Conservation (phyloP, 106 monocot genomes). For the Dioscorea zingiberensis region DNA sequence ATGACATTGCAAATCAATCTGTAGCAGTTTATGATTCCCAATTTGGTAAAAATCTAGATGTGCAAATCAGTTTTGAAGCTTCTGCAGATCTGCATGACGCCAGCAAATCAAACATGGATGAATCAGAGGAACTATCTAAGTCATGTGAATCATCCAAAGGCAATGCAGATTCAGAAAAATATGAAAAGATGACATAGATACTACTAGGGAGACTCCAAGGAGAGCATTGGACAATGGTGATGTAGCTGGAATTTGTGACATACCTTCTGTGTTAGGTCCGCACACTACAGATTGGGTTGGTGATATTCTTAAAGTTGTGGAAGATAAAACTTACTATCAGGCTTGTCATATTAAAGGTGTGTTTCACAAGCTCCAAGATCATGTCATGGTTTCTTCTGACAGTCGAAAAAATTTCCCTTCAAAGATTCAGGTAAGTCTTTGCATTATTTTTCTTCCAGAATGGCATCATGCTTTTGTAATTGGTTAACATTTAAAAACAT, state of each 20-base stretch:
- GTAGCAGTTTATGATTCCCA: constrained; percentile 6
- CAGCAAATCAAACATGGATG: constrained; percentile 7
- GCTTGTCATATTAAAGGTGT: constrained; percentile 48
- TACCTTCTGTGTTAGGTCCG: background rate
- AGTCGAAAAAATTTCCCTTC: constrained; percentile 23
- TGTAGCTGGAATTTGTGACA: background rate
- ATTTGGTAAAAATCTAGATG: constrained; percentile 2
- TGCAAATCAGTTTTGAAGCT: constrained; percentile 9
- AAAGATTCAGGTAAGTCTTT: constrained; percentile 40
- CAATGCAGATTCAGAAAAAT: constrained; percentile 6
- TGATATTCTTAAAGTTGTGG: constrained; percentile 25
- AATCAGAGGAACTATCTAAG: constrained; percentile 13
- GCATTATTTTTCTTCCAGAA: background rate
- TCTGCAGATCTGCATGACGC: constrained; percentile 10
- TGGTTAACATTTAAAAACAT: background rate
- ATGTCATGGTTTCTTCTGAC: constrained; percentile 32
- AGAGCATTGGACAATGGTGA: constrained; percentile 1
- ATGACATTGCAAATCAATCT: constrained; percentile 11
- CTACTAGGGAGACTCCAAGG: constrained; percentile 3
- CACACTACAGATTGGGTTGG: constrained; percentile 46
- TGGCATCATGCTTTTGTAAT: background rate
- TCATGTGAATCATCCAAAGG: background rate
- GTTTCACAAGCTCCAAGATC: constrained; percentile 45
- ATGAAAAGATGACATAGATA: background rate
- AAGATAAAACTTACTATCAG: constrained; percentile 45